A percentile compares a stretch with the other conserved stretches of the same genome.
Conservation (phyloP, 2,329 filamentous ascomycete species). For the Fonsecaea erecta region DNA sequence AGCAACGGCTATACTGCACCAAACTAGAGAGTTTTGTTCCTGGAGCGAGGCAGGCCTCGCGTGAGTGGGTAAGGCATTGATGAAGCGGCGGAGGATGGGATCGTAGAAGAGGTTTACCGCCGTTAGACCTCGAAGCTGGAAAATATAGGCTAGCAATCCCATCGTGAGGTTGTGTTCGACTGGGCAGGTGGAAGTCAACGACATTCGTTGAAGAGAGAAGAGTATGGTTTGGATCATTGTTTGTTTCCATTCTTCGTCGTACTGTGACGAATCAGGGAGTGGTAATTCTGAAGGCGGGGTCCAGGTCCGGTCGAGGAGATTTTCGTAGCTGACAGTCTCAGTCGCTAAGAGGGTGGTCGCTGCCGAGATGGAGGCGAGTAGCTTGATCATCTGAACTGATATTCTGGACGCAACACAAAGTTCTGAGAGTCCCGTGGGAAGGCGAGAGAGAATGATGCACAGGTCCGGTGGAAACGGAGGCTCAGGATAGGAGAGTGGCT, state of each 20-base stretch:
- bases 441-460: conserved; percentile 28
- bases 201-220: conserved; percentile 35
- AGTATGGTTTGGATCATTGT: conserved; percentile 28
- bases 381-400: conserved; percentile 33
- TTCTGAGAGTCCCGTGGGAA: conserved; percentile 32
- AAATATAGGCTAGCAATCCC: conserved; percentile 32
- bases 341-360: conserved; percentile 12
- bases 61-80: conserved; percentile 28
- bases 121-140: conserved; percentile 29
- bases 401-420: conserved; percentile 28
- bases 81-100: conserved; percentile 33
- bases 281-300: not conserved
- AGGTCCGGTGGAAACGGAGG: conserved; percentile 30
- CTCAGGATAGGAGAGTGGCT: conserved; percentile 32
- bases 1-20: conserved; percentile 31
- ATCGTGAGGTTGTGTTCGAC: conserved; percentile 29
- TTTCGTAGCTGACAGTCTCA: conserved; percentile 7
- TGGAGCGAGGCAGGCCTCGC: conserved; percentile 12
- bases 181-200: conserved; percentile 19
- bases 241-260: conserved; percentile 21
- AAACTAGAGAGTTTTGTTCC: conserved; percentile 30
- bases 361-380: conserved; percentile 28
- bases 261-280: not conserved
- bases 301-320: conserved; percentile 4
- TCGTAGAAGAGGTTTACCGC: conserved; percentile 36